Conservation (phyloP, 169 alveolate genomes). For the Hepatocystis sp. region DNA sequence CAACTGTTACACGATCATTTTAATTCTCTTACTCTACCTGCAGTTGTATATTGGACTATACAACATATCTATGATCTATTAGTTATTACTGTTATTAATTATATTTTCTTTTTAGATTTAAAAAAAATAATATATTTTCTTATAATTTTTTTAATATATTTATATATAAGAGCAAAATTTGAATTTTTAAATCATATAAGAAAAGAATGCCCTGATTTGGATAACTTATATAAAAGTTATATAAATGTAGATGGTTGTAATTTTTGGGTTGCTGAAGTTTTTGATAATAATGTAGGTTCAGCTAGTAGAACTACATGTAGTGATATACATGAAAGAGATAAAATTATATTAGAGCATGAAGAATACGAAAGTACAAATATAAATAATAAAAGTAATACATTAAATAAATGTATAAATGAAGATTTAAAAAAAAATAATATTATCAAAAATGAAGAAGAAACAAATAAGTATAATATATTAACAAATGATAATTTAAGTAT, state of each 20-base stretch:
- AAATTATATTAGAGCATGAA: constrained; percentile 75
- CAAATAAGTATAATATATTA: not conserved
- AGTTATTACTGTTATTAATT: constrained; percentile 80
- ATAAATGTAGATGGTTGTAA: constrained; percentile 85
- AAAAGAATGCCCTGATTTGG: constrained; percentile 90
- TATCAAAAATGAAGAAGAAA: not conserved
- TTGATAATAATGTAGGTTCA: constrained; percentile 73
- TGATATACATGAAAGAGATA: constrained; percentile 76
- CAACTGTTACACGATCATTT: constrained; percentile 83
- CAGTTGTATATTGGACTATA: constrained; percentile 85
- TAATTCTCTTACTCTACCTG: constrained; percentile 84
- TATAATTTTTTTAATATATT: constrained; percentile 83
- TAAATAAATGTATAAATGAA: not conserved
- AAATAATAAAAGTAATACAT: constrained; percentile 14
- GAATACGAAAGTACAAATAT: constrained; percentile 27
- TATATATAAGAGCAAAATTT: constrained; percentile 87
- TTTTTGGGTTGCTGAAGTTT: constrained; percentile 92
- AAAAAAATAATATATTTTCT: constrained; percentile 82
- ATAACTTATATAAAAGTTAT: constrained; percentile 86
- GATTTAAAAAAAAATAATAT: not conserved
- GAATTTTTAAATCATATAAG: constrained; percentile 90
- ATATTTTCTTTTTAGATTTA: constrained; percentile 81
- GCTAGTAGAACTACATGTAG: constrained; percentile 74
- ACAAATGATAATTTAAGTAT: too few species aligned
- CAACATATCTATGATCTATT: constrained; percentile 84